Conservation (phyloP, 148 eudicot genomes). For the Cornus suecica region DNA sequence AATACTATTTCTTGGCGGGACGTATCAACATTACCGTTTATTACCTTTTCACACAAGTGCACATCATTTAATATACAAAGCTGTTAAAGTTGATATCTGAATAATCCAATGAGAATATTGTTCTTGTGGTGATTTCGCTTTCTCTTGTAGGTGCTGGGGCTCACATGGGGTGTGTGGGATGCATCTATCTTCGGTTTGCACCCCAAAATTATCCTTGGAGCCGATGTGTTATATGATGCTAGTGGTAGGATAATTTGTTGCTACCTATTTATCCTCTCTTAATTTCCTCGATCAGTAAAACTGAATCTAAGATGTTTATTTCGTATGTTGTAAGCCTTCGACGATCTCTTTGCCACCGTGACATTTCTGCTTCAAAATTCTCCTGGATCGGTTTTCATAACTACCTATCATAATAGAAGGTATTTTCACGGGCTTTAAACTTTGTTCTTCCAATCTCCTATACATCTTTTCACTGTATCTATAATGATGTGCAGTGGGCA, state of each 20-base stretch:
- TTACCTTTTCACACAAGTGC: constrained; percentile 11
- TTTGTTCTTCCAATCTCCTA: neutral
- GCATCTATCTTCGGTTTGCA: constrained; percentile 50
- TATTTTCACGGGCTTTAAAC: constrained; percentile 19
- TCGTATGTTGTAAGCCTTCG: constrained; percentile 54
- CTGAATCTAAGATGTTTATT: constrained; percentile 11
- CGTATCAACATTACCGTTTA: neutral
- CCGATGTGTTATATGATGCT: constrained; percentile 88
- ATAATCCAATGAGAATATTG: neutral
- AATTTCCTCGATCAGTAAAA: neutral
- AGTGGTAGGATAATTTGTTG: constrained; percentile 41
- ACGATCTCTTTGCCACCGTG: constrained; percentile 89
- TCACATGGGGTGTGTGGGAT: constrained; percentile 93
- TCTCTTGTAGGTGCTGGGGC: constrained; percentile 63
- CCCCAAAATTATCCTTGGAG: constrained; percentile 80
- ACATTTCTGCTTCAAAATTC: constrained; percentile 73
- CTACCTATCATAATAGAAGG: constrained; percentile 94
- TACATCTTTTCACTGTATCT: neutral
- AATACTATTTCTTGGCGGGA: neutral
- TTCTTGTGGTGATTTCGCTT: neutral
- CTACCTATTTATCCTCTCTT: neutral
- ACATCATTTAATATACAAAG: neutral
- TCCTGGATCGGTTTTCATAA: constrained; percentile 76
- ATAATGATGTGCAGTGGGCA: constrained; percentile 65
- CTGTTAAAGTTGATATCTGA: neutral